phyloP scores from a whole-genome alignment of 148 eudicot genomes.

The Nepenthes gracilis region DNA sequence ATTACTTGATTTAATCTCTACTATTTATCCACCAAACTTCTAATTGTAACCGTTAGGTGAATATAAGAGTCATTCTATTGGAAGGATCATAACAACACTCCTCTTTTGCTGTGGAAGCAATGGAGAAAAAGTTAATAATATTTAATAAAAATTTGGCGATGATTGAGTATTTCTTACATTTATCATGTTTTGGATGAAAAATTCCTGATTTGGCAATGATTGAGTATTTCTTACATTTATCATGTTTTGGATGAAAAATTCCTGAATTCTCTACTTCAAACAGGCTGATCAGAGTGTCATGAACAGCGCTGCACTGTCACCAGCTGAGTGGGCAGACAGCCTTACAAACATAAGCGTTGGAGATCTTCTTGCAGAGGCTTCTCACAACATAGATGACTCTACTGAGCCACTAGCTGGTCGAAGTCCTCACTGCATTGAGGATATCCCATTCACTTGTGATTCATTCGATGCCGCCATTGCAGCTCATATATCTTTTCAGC shows the following conservation, averaged over 20 bases:
- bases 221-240: not conserved
- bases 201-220: not conserved
- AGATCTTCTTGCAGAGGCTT: conserved; percentile 47
- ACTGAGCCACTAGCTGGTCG: conserved; percentile 20
- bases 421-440: conserved; percentile 32
- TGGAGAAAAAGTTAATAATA: too few relatives aligned
- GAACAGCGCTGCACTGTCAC: conserved; percentile 27
- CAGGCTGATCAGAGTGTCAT: conserved; percentile 30
- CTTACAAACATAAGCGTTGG: conserved; percentile 72
- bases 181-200: not conserved
- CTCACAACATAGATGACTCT: conserved; percentile 24
- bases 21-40: too few relatives aligned
- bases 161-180: too few relatives aligned
- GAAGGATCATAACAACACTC: too few relatives aligned
- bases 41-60: too few relatives aligned
- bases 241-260: too few relatives aligned
- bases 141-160: too few relatives aligned
- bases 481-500: conserved; percentile 68
- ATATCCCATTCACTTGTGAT: conserved; percentile 61
- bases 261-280: not conserved
- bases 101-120: too few relatives aligned
- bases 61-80: too few relatives aligned
- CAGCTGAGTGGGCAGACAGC: conserved; percentile 81
- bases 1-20: too few relatives aligned
- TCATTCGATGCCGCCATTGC: conserved; percentile 98